These are phyloP conservation scores for Candida easanensis DNA, from an alignment of 805 yeast genomes.

Conservation along the genomic window DNA sequence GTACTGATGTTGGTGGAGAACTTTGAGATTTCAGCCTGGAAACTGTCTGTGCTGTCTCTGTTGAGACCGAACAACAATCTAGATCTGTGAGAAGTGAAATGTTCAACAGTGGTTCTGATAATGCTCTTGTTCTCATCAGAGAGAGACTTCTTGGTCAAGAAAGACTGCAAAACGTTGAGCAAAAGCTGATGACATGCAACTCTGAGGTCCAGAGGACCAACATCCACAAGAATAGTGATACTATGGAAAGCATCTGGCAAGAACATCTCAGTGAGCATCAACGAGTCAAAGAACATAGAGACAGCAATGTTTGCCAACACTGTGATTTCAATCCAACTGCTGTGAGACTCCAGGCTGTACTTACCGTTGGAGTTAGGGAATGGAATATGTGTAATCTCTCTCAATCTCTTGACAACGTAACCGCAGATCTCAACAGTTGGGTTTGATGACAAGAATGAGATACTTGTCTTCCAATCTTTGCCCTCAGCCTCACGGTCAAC, in stretches of 20 bases:
- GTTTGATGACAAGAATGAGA: slow-evolving; percentile 56
- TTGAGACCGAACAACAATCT: slow-evolving; percentile 69
- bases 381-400: slow-evolving; percentile 50
- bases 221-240: slow-evolving; percentile 54
- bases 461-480: slow-evolving; percentile 60
- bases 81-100: slow-evolving; percentile 56
- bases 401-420: slow-evolving; percentile 54
- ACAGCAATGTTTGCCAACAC: slow-evolving; percentile 63
- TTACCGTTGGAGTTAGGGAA: slow-evolving; percentile 39
- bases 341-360: slow-evolving; percentile 47
- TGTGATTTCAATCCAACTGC: slow-evolving; percentile 68
- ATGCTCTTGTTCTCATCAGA: slow-evolving; percentile 35
- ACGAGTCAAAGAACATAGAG: slow-evolving; percentile 68
- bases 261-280: slow-evolving; percentile 56
- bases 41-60: slow-evolving; percentile 43
- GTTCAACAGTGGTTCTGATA: slow-evolving; percentile 43
- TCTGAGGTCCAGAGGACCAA: slow-evolving; percentile 55
- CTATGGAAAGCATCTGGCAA: slow-evolving; percentile 71
- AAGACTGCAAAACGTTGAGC: slow-evolving; percentile 67
- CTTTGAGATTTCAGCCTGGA: slow-evolving; percentile 34
- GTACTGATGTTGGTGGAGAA: slow-evolving; percentile 37
- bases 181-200: slow-evolving; percentile 56
- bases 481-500: slow-evolving; percentile 78
- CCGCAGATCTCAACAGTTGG: slow-evolving; percentile 77
- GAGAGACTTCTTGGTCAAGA: slow-evolving; percentile 55